phyloP scores from a whole-genome alignment of 768 basidiomycete species.

The Pulveroboletus sp. region DNA sequence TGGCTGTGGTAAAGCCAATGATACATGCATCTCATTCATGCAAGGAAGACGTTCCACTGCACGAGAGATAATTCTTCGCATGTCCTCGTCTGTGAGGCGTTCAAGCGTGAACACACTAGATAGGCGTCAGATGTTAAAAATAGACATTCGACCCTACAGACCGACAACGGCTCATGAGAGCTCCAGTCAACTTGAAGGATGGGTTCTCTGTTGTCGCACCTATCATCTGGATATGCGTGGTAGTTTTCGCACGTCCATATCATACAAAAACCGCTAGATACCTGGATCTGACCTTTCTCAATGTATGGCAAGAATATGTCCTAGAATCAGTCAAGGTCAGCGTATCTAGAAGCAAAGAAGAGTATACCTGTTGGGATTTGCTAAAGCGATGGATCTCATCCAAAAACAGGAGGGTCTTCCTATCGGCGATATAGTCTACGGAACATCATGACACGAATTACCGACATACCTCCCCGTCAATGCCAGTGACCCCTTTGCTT shows the following conservation, averaged over 20 bases:
- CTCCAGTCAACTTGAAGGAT: slow-evolving; percentile 73
- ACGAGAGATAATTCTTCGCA: slow-evolving; percentile 51
- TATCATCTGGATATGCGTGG: slow-evolving; percentile 43
- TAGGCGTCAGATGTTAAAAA: slow-evolving; percentile 14
- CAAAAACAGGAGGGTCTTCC: slow-evolving; percentile 71
- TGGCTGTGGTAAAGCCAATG: slow-evolving; percentile 5
- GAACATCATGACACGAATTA: not conserved
- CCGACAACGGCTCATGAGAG: slow-evolving; percentile 75
- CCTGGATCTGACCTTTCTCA: slow-evolving; percentile 73
- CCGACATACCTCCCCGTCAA: slow-evolving; percentile 55
- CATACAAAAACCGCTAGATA: slow-evolving; percentile 14
- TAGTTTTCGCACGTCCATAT: slow-evolving; percentile 1
- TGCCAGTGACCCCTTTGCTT: slow-evolving; percentile 61
- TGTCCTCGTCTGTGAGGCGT: slow-evolving; percentile 59
- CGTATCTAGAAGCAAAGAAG: not conserved
- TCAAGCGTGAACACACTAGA: slow-evolving; percentile 70
- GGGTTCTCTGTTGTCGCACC: slow-evolving; percentile 91
- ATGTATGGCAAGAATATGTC: slow-evolving; percentile 80
- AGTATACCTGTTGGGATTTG: slow-evolving; percentile 57
- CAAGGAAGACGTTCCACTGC: slow-evolving; percentile 40
- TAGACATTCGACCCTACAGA: slow-evolving; percentile 29
- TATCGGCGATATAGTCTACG: slow-evolving; percentile 24
- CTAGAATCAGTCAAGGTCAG: slow-evolving; percentile 31
- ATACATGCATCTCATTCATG: not conserved
- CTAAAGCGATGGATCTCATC: slow-evolving; percentile 85